Evolutionary conservation across 2,329 filamentous ascomycete genomes (phyloP).

Genomic region (Alternaria tenuissima): DNA sequence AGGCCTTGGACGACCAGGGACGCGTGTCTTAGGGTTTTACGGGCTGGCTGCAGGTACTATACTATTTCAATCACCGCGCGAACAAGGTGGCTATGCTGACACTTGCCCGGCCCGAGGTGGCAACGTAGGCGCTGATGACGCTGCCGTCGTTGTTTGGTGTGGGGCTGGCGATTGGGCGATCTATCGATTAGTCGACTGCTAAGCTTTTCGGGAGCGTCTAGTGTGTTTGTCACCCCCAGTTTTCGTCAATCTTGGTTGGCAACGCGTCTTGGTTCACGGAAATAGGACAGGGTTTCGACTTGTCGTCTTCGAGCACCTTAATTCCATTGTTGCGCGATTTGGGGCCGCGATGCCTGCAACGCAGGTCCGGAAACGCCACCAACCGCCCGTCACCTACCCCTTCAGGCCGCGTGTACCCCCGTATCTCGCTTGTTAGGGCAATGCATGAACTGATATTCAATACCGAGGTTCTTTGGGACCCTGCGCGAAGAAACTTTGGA

Average conservation of each 20-base stretch:
- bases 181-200: constrained; percentile 1
- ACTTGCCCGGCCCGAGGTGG: constrained; percentile 5
- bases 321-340: neutral
- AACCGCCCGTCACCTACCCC: neutral
- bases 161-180: constrained; percentile 5
- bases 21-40: constrained; percentile 1
- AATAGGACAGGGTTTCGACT: neutral
- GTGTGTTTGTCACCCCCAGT: neutral
- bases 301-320: neutral
- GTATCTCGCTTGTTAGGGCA: neutral
- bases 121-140: constrained; percentile 9
- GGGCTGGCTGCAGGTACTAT: constrained; percentile 1
- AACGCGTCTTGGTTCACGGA: neutral
- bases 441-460: neutral
- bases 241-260: neutral
- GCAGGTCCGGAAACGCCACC: constrained; percentile 4
- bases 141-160: constrained; percentile 5
- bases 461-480: neutral
- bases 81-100: constrained; percentile 5
- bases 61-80: constrained; percentile 1
- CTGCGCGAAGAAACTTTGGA: neutral
- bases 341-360: neutral
- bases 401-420: neutral
- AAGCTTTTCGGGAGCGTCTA: constrained; percentile 1
- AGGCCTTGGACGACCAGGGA: neutral